Evolutionary conservation across 1,284 basidiomycete genomes (phyloP).

Genomic region (Ustilago hordei): DNA sequence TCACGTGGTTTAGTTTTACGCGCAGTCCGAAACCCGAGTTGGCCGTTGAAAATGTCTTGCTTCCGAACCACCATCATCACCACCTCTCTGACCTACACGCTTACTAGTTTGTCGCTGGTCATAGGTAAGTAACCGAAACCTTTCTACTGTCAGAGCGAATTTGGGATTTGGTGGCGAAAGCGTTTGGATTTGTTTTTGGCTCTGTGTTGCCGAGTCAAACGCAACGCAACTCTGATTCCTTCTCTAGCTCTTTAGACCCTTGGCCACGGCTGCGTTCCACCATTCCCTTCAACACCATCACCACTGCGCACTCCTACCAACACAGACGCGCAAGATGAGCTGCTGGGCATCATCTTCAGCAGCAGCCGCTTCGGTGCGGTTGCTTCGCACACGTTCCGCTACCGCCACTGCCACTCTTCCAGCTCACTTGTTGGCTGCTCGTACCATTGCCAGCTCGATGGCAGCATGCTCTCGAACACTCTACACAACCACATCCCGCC

Average conservation of each 20-base stretch:
- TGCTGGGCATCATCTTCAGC: conserved; percentile 33
- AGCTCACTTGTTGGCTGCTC: conserved; percentile 9
- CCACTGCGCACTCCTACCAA: background rate
- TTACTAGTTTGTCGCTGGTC: too few relatives aligned
- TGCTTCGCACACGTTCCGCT: conserved; percentile 19
- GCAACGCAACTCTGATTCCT: background rate
- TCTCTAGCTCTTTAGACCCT: conserved; percentile 4
- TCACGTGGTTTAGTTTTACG: too few relatives aligned
- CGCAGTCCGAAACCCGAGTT: background rate
- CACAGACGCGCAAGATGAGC: conserved; percentile 20
- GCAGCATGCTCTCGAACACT: conserved; percentile 9
- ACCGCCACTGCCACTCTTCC: conserved; percentile 11
- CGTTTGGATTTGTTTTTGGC: background rate
- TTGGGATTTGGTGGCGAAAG: conserved; percentile 17
- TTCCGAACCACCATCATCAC: too few relatives aligned
- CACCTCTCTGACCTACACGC: too few relatives aligned
- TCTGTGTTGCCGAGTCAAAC: background rate
- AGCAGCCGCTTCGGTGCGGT: conserved; percentile 21
- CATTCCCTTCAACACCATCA: conserved; percentile 7
- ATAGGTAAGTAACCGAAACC: too few relatives aligned
- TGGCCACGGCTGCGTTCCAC: background rate
- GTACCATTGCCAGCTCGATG: background rate
- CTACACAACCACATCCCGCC: conserved; percentile 16
- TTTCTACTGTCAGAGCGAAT: background rate
- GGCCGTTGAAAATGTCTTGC: conserved; percentile 1